Percentiles rank a stretch among this genome's conserved stretches.
These are phyloP conservation scores for Boletus fagicola DNA, from an alignment of 768 basidiomycete species.

Conservation along the genomic window DNA sequence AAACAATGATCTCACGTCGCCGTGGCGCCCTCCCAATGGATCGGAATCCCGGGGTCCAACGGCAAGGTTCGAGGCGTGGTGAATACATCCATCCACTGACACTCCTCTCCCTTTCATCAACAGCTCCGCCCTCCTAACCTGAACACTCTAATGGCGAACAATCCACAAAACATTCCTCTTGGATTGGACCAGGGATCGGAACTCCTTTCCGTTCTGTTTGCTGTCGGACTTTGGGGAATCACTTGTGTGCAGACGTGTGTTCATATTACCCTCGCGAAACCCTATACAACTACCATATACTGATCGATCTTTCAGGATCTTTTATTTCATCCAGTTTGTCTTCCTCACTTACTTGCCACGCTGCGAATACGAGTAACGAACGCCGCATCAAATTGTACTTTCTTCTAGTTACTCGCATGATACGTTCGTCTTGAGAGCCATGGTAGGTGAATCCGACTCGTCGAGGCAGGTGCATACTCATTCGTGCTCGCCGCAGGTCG, in stretches of 20 bases:
- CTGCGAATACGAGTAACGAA: background rate
- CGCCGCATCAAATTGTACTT: background rate
- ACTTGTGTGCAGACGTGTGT: conserved; percentile 24
- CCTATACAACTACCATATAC: background rate
- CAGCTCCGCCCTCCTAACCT: background rate
- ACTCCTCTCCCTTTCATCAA: background rate
- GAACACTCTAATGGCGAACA: background rate
- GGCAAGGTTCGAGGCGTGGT: background rate
- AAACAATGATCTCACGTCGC: background rate
- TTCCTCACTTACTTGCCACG: background rate
- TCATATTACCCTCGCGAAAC: background rate
- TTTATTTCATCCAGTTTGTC: conserved; percentile 22
- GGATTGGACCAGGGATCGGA: conserved; percentile 11
- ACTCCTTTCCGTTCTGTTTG: conserved; percentile 15
- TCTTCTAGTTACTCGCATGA: conserved; percentile 11
- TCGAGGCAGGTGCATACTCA: background rate
- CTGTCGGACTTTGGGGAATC: conserved; percentile 26
- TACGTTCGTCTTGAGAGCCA: background rate
- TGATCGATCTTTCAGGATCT: conserved; percentile 4
- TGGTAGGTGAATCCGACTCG: conserved; percentile 5
- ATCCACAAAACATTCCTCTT: background rate
- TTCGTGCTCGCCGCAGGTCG: conserved; percentile 6
- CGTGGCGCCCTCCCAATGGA: background rate
- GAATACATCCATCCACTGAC: background rate
- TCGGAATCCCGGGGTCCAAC: background rate